phyloP scores from a whole-genome alignment of 192 early-diverging fungal species.

The Rhizoclosmatium sp. region DNA sequence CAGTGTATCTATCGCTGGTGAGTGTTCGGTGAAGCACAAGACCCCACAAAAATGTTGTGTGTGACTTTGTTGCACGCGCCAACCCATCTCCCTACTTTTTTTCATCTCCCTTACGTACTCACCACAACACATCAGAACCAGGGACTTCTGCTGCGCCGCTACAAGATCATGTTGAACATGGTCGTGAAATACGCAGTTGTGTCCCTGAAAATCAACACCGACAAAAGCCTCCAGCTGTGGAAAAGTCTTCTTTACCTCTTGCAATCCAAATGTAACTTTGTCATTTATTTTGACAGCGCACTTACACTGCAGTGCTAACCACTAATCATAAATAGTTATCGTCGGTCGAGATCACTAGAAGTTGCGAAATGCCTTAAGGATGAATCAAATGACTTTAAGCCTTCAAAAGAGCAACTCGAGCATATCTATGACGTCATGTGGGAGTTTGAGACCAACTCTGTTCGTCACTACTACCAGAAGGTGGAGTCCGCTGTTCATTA shows the following conservation, averaged over 20 bases:
- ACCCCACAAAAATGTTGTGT: too few relatives aligned
- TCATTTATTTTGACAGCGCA: background rate
- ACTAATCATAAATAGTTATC: background rate
- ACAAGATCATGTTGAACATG: too few relatives aligned
- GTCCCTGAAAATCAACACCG: too few relatives aligned
- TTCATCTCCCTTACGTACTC: too few relatives aligned
- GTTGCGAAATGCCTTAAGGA: background rate
- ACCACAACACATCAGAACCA: too few relatives aligned
- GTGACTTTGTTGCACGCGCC: too few relatives aligned
- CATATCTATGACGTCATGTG: background rate
- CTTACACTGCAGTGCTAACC: background rate
- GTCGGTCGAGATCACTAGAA: background rate
- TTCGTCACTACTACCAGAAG: background rate
- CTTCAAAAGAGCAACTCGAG: background rate
- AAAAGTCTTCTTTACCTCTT: background rate
- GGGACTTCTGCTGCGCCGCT: too few relatives aligned
- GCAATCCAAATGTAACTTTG: background rate
- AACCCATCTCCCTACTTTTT: too few relatives aligned
- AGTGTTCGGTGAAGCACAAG: too few relatives aligned
- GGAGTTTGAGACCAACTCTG: background rate
- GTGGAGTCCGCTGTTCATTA: background rate
- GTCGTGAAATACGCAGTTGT: too few relatives aligned
- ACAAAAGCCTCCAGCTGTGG: too few relatives aligned
- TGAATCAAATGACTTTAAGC: background rate
- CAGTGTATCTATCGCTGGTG: too few relatives aligned